Conservation (phyloP, 257 asterid species). For the Przewalskia tangutica region DNA sequence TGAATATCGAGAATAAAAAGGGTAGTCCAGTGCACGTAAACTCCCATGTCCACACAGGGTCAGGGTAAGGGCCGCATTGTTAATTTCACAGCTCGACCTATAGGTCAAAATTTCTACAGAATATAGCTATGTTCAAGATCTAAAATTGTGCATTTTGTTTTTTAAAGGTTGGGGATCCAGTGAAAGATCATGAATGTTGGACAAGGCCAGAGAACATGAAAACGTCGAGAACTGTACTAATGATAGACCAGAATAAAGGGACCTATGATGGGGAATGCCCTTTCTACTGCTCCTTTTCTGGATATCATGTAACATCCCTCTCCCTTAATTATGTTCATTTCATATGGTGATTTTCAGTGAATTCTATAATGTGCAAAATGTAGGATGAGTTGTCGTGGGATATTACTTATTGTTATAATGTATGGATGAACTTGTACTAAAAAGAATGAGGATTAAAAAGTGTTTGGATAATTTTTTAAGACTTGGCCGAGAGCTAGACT, state of each 20-base stretch:
- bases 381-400: constrained; percentile 92
- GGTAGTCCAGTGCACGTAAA: no score
- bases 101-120: neutral
- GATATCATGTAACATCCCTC: constrained; percentile 40
- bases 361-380: neutral
- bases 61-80: neutral
- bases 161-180: constrained; percentile 78
- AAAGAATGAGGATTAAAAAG: no score
- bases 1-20: no score
- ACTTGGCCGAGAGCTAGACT: no score
- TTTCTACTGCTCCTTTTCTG: constrained; percentile 83
- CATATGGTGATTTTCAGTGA: neutral
- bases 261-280: constrained; percentile 89
- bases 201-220: constrained; percentile 66
- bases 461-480: no score
- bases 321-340: neutral
- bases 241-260: constrained; percentile 54
- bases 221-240: constrained; percentile 44
- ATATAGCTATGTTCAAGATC: neutral
- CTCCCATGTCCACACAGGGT: neutral
- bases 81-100: no score
- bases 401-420: no score
- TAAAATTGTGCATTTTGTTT: neutral
- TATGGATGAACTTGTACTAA: no score
- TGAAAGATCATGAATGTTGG: constrained; percentile 71